Base-by-base conservation (phyloP, 31 red algal species). In the Porphyra umbilicalis region DNA sequence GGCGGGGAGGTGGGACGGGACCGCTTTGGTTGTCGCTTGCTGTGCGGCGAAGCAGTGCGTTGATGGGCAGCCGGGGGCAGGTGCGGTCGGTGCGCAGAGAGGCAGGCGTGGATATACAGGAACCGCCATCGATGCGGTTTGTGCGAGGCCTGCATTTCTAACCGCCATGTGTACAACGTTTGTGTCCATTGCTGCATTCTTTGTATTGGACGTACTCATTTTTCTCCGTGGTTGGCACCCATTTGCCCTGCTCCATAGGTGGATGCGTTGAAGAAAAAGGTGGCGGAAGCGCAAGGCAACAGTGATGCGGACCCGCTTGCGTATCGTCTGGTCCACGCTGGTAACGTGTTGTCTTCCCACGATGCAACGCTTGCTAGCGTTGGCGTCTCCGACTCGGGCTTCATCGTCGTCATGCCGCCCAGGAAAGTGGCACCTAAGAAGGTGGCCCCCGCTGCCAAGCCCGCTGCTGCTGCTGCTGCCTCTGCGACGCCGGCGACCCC, bases 401-500 rank as follows among this genome's bases (percentile, higher is more conserved):
- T 99, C 57, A 75, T 99, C 1, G 97, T 99, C 35, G 93, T 96
- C 31, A 94, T 99, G 91, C 97, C 97, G 11, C 97, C 97, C 13
- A 90, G 90, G 38, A 90, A 90, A 74, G 42, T 68, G 34, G 39
- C 37, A 8, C 33, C 20, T 6, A 90, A 80, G 79, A 85, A 77
- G 33, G 34, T 38, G 42, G 34, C 78, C 15, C 76, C 77, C 32
- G 75, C 79, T 30, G 37, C 31, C 57, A 67, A 32, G 33, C 35
- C 67, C 15, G 36, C 80, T 36, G 40, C 35, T 11, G 81, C 82
- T 35, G 35, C 31, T 0, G 32, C 46, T 76, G 68, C 79, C 30
- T 33, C 89, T 29, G 75, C 79, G 0, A 29, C 90, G 25, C 33
- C 32, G 33, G 39, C 84, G 36, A 75, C 75, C 29, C 30, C 77